Evolutionary conservation across 805 yeast genomes (phyloP).

Genomic region (Tetrapisispora pingtungensis): DNA sequence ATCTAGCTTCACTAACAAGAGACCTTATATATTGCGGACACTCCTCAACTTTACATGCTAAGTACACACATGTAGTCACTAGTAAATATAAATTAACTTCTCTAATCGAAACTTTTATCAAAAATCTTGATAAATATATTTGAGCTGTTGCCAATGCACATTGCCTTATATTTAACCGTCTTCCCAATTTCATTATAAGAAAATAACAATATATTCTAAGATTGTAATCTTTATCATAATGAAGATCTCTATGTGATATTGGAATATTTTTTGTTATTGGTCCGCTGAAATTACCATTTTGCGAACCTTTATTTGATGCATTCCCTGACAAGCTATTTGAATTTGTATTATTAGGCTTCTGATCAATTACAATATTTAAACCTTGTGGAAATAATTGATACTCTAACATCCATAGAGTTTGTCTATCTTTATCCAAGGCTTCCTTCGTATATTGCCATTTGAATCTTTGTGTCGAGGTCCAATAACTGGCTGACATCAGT

Average conservation of each 20-base stretch:
- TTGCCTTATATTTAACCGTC: conserved; percentile 69
- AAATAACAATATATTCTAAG: conserved; percentile 74
- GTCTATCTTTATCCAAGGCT: conserved; percentile 39
- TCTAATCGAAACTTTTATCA: conserved; percentile 58
- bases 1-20: conserved; percentile 73
- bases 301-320: not conserved
- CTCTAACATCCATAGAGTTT: conserved; percentile 32
- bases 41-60: conserved; percentile 92
- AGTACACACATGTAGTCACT: conserved; percentile 75
- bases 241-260: conserved; percentile 33
- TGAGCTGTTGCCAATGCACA: conserved; percentile 84
- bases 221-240: conserved; percentile 42
- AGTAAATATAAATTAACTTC: conserved; percentile 77
- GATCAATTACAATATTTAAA: conserved; percentile 27
- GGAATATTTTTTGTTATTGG: conserved; percentile 33
- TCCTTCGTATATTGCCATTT: conserved; percentile 75
- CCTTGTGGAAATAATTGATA: conserved; percentile 29
- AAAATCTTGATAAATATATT: conserved; percentile 68
- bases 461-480: conserved; percentile 74
- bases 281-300: not conserved
- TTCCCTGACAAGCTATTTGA: not conserved
- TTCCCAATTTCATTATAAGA: conserved; percentile 63
- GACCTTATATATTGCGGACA: conserved; percentile 89
- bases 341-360: conserved; percentile 10
- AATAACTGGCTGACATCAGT: conserved; percentile 68